Percentiles rank a stretch among this genome's conserved stretches.
phyloP scores from a whole-genome alignment of 1,284 basidiomycete genomes.

The Trametes sp. region DNA sequence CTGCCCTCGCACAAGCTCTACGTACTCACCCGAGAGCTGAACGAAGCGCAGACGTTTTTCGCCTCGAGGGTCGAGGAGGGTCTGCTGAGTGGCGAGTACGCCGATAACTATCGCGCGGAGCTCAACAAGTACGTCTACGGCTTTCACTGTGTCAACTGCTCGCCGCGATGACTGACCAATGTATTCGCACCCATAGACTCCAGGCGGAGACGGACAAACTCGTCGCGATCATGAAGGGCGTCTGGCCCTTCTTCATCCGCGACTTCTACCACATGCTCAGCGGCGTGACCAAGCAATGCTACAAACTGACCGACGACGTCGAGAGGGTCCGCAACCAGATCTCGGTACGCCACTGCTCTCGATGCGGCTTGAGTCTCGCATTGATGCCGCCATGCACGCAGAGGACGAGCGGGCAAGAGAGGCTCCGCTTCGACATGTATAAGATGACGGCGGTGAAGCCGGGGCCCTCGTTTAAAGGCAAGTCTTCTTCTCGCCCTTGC shows the following conservation, averaged over 20 bases:
- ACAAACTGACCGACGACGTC: slow-evolving; percentile 13
- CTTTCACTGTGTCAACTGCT: neutral
- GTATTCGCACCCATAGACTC: neutral
- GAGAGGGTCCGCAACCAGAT: slow-evolving; percentile 3
- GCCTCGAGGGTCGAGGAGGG: slow-evolving; percentile 2
- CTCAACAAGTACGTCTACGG: slow-evolving; percentile 1
- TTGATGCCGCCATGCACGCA: neutral
- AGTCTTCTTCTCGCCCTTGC: no score
- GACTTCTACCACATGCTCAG: slow-evolving; percentile 9
- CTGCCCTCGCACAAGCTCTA: slow-evolving; percentile 14
- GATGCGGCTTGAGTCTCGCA: neutral
- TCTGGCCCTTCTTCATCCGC: slow-evolving; percentile 8
- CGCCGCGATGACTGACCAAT: neutral
- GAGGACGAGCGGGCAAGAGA: neutral
- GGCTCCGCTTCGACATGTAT: neutral
- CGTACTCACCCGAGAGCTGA: slow-evolving; percentile 4
- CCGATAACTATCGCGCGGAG: neutral
- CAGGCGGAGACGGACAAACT: slow-evolving; percentile 2
- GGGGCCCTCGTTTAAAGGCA: neutral
- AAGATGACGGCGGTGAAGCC: neutral
- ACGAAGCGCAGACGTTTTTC: slow-evolving; percentile 7
- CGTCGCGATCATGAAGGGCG: neutral
- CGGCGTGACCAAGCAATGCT: slow-evolving; percentile 4
- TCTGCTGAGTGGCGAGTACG: neutral
- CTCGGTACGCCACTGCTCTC: neutral